These are phyloP conservation scores for Myxozyma mucilagina DNA, from an alignment of 805 yeast genomes.

Conservation along the genomic window DNA sequence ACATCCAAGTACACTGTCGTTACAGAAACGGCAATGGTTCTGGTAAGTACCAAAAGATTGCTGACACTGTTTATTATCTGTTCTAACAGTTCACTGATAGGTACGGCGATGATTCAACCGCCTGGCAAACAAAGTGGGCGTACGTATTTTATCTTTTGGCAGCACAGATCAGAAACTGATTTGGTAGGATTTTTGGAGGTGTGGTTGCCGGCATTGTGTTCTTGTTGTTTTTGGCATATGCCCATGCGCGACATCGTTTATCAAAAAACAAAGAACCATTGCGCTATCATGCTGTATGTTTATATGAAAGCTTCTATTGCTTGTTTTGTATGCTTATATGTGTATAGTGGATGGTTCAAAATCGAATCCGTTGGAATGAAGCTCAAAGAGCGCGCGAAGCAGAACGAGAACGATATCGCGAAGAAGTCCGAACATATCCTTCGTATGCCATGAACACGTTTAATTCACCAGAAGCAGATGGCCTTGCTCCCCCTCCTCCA, in stretches of 20 bases:
- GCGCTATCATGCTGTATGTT: conserved; percentile 24
- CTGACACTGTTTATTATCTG: not conserved
- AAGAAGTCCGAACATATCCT: conserved; percentile 14
- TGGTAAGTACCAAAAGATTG: not conserved
- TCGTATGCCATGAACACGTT: conserved; percentile 19
- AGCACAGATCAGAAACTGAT: not conserved
- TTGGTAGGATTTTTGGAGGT: conserved; percentile 21
- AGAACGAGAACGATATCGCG: conserved; percentile 13
- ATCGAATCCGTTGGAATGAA: not conserved
- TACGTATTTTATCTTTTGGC: not conserved
- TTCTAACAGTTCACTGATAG: not conserved
- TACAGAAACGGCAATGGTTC: conserved; percentile 8
- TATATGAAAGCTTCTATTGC: not conserved
- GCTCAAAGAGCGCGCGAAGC: conserved; percentile 9
- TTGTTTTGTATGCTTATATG: not conserved
- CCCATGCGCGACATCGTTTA: conserved; percentile 21
- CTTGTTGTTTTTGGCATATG: conserved; percentile 2
- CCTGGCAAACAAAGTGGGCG: conserved; percentile 31
- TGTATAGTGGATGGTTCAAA: conserved; percentile 25
- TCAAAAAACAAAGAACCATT: conserved; percentile 19
- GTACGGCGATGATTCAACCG: conserved; percentile 1
- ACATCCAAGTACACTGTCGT: not conserved
- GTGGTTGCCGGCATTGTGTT: conserved; percentile 3
- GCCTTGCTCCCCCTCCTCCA: conserved; percentile 18
- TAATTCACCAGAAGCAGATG: not conserved